Evolutionary conservation across 495 filamentous ascomycete species (phyloP).

Genomic region (Chaetomium fimeti): DNA sequence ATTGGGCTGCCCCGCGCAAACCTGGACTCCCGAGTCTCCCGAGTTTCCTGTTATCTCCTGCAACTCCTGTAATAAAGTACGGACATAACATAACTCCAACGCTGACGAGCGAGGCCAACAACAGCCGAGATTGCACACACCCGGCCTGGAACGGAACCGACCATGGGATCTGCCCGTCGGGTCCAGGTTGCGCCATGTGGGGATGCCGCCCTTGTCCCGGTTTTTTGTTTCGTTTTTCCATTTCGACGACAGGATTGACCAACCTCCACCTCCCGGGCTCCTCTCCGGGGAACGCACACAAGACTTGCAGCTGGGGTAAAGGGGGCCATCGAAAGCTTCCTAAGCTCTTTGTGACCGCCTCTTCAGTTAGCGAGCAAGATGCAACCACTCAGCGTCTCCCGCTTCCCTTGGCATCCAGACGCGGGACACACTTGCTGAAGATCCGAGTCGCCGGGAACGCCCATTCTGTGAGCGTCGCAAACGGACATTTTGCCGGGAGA

Average conservation of each 20-base stretch:
- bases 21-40: not conserved
- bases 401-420: not conserved
- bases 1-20: not conserved
- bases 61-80: not conserved
- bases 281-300: too few relatives aligned
- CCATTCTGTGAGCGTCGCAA: too few relatives aligned
- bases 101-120: not conserved
- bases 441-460: constrained; percentile 17
- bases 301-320: too few relatives aligned
- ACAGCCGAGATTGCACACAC: constrained; percentile 9
- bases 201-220: too few relatives aligned
- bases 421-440: not conserved
- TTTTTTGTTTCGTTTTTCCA: not conserved
- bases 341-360: constrained; percentile 9
- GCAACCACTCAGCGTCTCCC: constrained; percentile 9
- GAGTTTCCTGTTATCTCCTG: not conserved
- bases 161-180: not conserved
- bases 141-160: not conserved
- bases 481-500: too few relatives aligned
- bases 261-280: not conserved
- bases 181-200: too few relatives aligned
- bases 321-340: not conserved
- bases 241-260: not conserved
- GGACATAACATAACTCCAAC: not conserved
- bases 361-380: not conserved